A percentile compares a stretch with the other conserved stretches of the same genome.
Conservation (phyloP, 495 filamentous ascomycete genomes). For the Alectoria sarmentosa region DNA sequence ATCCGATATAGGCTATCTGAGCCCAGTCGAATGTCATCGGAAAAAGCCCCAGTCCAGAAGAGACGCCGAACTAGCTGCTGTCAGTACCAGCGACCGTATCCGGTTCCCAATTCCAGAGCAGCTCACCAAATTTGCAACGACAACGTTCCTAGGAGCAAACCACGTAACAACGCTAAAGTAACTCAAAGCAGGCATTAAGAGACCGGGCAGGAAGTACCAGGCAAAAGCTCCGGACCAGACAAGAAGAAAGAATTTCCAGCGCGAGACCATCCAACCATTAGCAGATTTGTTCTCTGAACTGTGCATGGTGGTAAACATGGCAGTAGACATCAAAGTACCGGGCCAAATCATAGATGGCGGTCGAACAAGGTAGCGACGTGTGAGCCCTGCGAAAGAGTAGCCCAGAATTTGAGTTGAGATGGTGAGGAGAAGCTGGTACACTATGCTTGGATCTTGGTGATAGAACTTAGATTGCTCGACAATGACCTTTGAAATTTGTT, state of each 20-base stretch:
- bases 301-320: conserved; percentile 81
- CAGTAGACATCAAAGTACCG: conserved; percentile 75
- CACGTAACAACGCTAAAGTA: conserved; percentile 89
- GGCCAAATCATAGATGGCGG: conserved; percentile 93
- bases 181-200: conserved; percentile 78
- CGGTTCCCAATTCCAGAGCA: background rate
- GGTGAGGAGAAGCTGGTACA: conserved; percentile 75
- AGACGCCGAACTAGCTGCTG: conserved; percentile 57
- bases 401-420: conserved; percentile 80
- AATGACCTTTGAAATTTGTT: conserved; percentile 42
- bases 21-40: conserved; percentile 91
- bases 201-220: conserved; percentile 84
- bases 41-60: conserved; percentile 80
- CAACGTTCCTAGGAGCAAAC: conserved; percentile 73
- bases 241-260: conserved; percentile 74
- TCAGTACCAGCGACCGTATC: conserved; percentile 2
- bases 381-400: conserved; percentile 75
- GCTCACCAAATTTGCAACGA: conserved; percentile 62
- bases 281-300: conserved; percentile 72
- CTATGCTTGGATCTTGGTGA: conserved; percentile 62
- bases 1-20: conserved; percentile 86
- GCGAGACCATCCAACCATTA: conserved; percentile 75
- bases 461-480: conserved; percentile 86
- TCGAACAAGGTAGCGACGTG: conserved; percentile 68
- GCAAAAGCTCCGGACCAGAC: conserved; percentile 56